phyloP scores from a whole-genome alignment of 2,329 filamentous ascomycete species.

The Alternaria sp. region DNA sequence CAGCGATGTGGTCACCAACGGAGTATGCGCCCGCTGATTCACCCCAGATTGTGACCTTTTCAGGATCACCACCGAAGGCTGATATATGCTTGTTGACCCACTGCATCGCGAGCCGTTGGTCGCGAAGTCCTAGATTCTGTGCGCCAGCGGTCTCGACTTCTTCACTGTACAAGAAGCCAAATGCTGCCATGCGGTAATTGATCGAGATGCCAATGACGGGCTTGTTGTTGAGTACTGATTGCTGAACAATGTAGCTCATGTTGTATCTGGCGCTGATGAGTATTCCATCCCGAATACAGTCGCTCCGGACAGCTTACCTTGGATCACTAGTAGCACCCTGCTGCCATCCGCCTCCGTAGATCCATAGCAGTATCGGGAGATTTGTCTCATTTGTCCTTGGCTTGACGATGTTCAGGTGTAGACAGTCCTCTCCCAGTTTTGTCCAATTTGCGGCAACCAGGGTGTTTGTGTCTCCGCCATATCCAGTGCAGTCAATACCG shows the following conservation, averaged over 20 bases:
- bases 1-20: constrained; percentile 52
- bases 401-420: constrained; percentile 48
- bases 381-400: constrained; percentile 24
- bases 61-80: constrained; percentile 59
- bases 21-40: constrained; percentile 67
- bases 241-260: constrained; percentile 39
- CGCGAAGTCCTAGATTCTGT: constrained; percentile 63
- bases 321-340: constrained; percentile 43
- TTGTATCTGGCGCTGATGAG: constrained; percentile 27
- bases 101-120: constrained; percentile 64
- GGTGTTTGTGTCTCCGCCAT: constrained; percentile 33
- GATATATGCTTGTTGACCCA: constrained; percentile 69
- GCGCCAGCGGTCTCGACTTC: constrained; percentile 45
- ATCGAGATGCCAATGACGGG: constrained; percentile 48
- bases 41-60: constrained; percentile 66
- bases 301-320: constrained; percentile 17
- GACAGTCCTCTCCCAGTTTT: constrained; percentile 52
- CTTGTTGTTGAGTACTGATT: constrained; percentile 38
- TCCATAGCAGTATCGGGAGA: constrained; percentile 40
- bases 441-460: constrained; percentile 33
- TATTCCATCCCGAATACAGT: accelerated
- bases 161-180: constrained; percentile 56
- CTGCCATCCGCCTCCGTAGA: constrained; percentile 44
- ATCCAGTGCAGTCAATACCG: constrained; percentile 36
- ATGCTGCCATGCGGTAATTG: constrained; percentile 58